Evolutionary conservation across 495 filamentous ascomycete genomes (phyloP).

Genomic region (Aspergillus biplanus): DNA sequence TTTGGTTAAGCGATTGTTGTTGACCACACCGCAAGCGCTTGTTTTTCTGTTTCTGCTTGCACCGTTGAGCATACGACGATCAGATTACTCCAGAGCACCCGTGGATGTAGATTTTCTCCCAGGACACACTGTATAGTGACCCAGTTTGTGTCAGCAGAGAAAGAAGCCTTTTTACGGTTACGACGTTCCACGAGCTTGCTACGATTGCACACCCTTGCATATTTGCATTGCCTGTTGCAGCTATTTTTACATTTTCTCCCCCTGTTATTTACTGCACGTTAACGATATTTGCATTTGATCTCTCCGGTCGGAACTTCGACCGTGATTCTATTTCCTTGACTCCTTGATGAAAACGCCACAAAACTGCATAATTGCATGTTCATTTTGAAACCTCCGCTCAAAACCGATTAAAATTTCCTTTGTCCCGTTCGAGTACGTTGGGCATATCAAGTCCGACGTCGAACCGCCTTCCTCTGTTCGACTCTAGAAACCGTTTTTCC

Average conservation of each 20-base stretch:
- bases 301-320: conserved; percentile 19
- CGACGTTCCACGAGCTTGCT: conserved; percentile 40
- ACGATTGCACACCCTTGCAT: conserved; percentile 43
- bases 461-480: conserved; percentile 20
- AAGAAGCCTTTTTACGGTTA: conserved; percentile 36
- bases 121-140: conserved; percentile 25
- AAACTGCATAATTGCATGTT: conserved; percentile 1
- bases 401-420: conserved; percentile 23
- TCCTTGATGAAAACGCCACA: conserved; percentile 13
- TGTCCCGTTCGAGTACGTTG: conserved; percentile 28
- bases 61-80: neutral
- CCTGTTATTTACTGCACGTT: conserved; percentile 20
- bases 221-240: conserved; percentile 32
- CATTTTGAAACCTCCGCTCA: conserved; percentile 9
- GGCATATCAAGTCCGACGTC: conserved; percentile 36
- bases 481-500: conserved; percentile 38
- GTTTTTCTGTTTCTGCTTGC: conserved; percentile 5
- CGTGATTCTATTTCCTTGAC: conserved; percentile 5
- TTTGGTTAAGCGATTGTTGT: conserved; percentile 34
- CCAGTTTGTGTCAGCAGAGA: conserved; percentile 25
- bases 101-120: conserved; percentile 28
- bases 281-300: conserved; percentile 28
- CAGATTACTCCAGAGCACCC: neutral
- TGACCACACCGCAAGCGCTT: conserved; percentile 36
- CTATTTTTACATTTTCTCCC: conserved; percentile 31